A percentile compares a stretch with the other conserved stretches of the same genome.
Evolutionary conservation across 345 rosid species (phyloP).

Genomic region (Combretum micranthum): DNA sequence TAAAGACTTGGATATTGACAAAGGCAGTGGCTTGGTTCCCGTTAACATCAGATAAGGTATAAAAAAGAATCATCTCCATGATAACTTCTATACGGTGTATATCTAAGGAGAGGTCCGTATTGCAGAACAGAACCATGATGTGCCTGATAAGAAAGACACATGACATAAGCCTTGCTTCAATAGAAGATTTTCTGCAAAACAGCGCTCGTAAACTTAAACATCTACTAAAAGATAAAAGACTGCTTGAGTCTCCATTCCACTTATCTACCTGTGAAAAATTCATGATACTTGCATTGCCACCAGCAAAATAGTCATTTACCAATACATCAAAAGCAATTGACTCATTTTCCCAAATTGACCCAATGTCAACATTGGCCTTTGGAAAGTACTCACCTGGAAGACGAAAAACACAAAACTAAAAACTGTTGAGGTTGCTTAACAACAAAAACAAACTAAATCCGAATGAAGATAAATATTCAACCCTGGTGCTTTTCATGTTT

Average conservation of each 20-base stretch:
- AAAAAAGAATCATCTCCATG: conserved; percentile 69
- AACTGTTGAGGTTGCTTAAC: background rate
- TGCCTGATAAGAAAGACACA: conserved; percentile 46
- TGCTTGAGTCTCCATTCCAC: background rate
- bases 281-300: conserved; percentile 47
- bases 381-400: conserved; percentile 79
- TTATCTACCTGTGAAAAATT: conserved; percentile 52
- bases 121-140: conserved; percentile 72
- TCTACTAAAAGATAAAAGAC: background rate
- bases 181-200: no score
- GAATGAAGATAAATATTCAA: background rate
- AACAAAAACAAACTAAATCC: background rate
- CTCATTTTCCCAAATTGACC: conserved; percentile 79
- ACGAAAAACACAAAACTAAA: conserved; percentile 12
- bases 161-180: background rate
- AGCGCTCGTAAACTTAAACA: background rate
- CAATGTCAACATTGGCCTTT: conserved; percentile 53
- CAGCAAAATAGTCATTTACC: conserved; percentile 71
- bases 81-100: conserved; percentile 69
- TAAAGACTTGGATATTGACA: conserved; percentile 50
- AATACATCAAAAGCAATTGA: conserved; percentile 65
- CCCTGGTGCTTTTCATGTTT: no score
- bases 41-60: conserved; percentile 60
- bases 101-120: conserved; percentile 56
- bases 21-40: conserved; percentile 56